Conservation (phyloP, 768 basidiomycete species). For the Mycena polygramma region DNA sequence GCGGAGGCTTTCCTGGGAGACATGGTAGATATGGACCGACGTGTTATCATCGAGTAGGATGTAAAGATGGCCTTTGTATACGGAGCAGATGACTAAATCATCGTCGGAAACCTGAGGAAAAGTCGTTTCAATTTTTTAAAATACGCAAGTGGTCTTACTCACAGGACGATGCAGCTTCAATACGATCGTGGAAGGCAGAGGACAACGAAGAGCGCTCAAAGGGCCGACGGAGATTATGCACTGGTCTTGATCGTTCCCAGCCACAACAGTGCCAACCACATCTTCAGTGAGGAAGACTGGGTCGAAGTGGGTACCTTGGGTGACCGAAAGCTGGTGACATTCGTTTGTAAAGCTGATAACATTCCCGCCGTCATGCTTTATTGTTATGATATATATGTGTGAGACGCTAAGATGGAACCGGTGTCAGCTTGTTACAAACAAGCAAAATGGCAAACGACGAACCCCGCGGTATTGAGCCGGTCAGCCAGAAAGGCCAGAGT, state of each 20-base stretch:
- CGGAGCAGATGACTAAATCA: slow-evolving; percentile 6
- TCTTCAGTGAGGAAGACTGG: slow-evolving; percentile 26
- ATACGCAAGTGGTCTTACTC: too few relatives aligned
- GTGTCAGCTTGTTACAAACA: not conserved
- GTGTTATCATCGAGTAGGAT: slow-evolving; percentile 19
- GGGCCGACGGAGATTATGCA: not conserved
- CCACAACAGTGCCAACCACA: slow-evolving; percentile 14
- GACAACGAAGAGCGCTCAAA: too few relatives aligned
- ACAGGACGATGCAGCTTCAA: too few relatives aligned
- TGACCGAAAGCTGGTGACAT: not conserved
- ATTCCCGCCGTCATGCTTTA: slow-evolving; percentile 21
- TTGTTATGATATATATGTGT: slow-evolving; percentile 19
- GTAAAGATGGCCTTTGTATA: slow-evolving; percentile 30
- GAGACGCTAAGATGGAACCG: not conserved
- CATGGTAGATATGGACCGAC: slow-evolving; percentile 24
- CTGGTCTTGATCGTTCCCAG: not conserved
- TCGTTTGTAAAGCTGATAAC: slow-evolving; percentile 3
- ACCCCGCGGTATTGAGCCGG: not conserved
- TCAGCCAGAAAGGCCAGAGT: slow-evolving; percentile 1
- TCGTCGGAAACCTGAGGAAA: slow-evolving; percentile 4
- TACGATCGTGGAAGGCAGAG: too few relatives aligned
- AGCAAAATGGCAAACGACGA: not conserved
- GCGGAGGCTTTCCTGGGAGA: not conserved
- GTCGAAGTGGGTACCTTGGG: not conserved
- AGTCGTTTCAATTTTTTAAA: too few relatives aligned